phyloP scores from a whole-genome alignment of 371 early-diverging fungal genomes.

The Circinella umbellata region DNA sequence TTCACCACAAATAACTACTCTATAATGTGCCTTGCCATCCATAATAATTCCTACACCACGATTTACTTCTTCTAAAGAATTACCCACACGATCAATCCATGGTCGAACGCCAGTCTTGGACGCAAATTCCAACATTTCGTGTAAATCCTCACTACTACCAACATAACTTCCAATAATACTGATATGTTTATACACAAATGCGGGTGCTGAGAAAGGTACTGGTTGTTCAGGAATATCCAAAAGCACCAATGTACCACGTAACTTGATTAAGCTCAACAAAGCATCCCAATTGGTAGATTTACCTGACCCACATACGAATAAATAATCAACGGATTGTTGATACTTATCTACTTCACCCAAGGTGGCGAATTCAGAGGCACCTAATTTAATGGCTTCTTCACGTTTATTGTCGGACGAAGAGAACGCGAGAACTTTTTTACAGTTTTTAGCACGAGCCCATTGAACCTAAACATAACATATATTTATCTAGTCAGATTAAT shows the following conservation, averaged over 20 bases:
- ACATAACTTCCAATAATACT: constrained; percentile 73
- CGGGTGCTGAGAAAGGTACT: constrained; percentile 39
- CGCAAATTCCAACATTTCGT: constrained; percentile 76
- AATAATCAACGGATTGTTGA: constrained; percentile 45
- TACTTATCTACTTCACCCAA: constrained; percentile 18
- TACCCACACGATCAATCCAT: constrained; percentile 63
- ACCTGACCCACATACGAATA: constrained; percentile 64
- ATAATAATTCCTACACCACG: constrained; percentile 62
- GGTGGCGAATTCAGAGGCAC: constrained; percentile 58
- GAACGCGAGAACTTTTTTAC: constrained; percentile 71
- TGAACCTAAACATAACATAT: constrained; percentile 46
- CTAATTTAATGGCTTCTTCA: constrained; percentile 70
- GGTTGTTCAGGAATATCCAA: constrained; percentile 72
- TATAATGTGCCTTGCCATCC: constrained; percentile 70
- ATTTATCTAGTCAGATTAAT: background rate
- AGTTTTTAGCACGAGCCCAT: constrained; percentile 60
- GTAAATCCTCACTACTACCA: constrained; percentile 61
- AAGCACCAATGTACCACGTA: constrained; percentile 61
- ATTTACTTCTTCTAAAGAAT: constrained; percentile 67
- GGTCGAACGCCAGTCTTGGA: constrained; percentile 69
- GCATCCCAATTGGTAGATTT: constrained; percentile 55
- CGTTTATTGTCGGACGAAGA: constrained; percentile 72
- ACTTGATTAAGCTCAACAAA: constrained; percentile 54
- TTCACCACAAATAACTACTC: constrained; percentile 64
- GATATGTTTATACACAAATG: constrained; percentile 56